phyloP scores from a whole-genome alignment of 441 rosid genomes.

The Populus trichocarpa region DNA sequence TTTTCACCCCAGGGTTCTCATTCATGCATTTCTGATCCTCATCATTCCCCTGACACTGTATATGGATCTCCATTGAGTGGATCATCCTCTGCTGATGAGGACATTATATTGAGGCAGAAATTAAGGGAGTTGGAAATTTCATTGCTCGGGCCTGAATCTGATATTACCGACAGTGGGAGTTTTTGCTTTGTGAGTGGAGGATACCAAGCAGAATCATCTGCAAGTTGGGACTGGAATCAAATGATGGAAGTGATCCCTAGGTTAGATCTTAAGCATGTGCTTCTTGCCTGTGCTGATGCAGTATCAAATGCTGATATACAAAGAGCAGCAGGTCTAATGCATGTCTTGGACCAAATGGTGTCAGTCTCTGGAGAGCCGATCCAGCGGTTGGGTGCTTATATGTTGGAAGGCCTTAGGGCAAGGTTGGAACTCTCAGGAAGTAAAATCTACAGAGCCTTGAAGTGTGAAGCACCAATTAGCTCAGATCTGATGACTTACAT shows the following conservation, averaged over 20 bases:
- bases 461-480: constrained; percentile 51
- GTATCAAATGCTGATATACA: constrained; percentile 32
- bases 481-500: constrained; percentile 64
- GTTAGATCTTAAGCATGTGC: constrained; percentile 42
- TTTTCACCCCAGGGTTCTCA: constrained; percentile 59
- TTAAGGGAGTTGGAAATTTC: constrained; percentile 52
- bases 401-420: constrained; percentile 71
- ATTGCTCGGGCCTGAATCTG: constrained; percentile 56
- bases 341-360: constrained; percentile 52
- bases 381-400: constrained; percentile 58
- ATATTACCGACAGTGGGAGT: constrained; percentile 30
- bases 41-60: constrained; percentile 38
- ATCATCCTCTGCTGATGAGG: constrained; percentile 43
- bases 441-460: constrained; percentile 52
- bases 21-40: constrained; percentile 49
- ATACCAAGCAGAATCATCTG: constrained; percentile 26
- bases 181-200: constrained; percentile 35
- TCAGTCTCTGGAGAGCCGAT: constrained; percentile 59
- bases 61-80: constrained; percentile 60
- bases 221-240: constrained; percentile 29
- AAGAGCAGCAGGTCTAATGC: constrained; percentile 44
- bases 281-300: constrained; percentile 50
- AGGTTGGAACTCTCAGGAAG: constrained; percentile 63
- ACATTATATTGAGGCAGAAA: constrained; percentile 37
- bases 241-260: constrained; percentile 38